phyloP scores from a whole-genome alignment of 345 rosid species.

The Noccaea caerulescens region DNA sequence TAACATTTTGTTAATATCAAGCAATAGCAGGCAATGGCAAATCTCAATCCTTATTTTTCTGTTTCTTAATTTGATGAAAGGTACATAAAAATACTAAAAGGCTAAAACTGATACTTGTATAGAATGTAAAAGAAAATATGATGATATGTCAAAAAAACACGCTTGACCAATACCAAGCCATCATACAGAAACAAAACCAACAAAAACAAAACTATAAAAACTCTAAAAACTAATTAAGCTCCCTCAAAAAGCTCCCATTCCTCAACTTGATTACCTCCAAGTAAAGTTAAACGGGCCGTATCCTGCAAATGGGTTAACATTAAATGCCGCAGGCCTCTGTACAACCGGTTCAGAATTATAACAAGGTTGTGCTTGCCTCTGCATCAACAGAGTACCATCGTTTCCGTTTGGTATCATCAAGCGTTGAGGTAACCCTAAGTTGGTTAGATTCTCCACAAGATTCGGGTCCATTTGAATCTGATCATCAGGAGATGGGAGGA shows the following conservation, averaged over 20 bases:
- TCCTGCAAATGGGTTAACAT: constrained; percentile 19
- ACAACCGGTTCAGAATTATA: constrained; percentile 23
- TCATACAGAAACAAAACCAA: constrained; percentile 23
- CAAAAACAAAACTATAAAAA: constrained; percentile 23
- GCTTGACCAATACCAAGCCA: constrained; percentile 16
- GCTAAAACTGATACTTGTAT: background rate
- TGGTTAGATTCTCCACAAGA: constrained; percentile 17
- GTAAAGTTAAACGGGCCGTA: constrained; percentile 6
- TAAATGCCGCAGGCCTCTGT: constrained; percentile 13
- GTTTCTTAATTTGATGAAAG: background rate
- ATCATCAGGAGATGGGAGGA: constrained; percentile 25
- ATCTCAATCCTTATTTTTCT: constrained; percentile 53
- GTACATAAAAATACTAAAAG: background rate
- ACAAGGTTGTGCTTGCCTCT: constrained; percentile 7
- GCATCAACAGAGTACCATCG: constrained; percentile 34
- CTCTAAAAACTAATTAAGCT: constrained; percentile 16
- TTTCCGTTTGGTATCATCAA: constrained; percentile 39
- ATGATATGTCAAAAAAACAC: constrained; percentile 13
- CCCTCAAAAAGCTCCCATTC: background rate
- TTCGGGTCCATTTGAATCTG: constrained; percentile 33
- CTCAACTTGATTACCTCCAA: constrained; percentile 11
- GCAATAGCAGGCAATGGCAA: constrained; percentile 83
- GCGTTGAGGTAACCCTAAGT: constrained; percentile 16
- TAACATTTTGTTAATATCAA: constrained; percentile 4
- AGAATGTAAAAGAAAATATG: background rate